Conservation (phyloP, 106 monocot species). For the Allium fistulosum region DNA sequence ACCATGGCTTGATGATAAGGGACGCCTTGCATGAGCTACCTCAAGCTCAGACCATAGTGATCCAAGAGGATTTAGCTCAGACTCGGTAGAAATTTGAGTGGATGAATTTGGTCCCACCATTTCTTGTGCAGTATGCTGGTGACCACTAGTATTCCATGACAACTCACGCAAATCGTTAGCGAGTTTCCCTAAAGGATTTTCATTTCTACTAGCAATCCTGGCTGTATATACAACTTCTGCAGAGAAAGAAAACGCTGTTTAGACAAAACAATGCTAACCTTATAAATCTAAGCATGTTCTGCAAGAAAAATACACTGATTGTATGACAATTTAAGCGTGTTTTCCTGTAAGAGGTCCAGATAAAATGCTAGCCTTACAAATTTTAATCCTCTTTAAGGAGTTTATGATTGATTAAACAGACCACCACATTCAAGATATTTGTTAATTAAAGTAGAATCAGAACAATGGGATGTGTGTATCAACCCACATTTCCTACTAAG, state of each 20-base stretch:
- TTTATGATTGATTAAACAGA: too few relatives aligned
- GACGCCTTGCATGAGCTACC: constrained; percentile 45
- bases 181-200: constrained; percentile 16
- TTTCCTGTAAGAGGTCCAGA: too few relatives aligned
- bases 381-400: too few relatives aligned
- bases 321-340: too few relatives aligned
- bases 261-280: too few relatives aligned
- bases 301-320: background rate
- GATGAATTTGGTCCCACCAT: constrained; percentile 20
- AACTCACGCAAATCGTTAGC: constrained; percentile 16
- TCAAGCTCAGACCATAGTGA: constrained; percentile 78
- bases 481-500: too few relatives aligned
- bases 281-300: background rate
- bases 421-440: too few relatives aligned
- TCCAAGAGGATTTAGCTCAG: constrained; percentile 68
- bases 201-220: constrained; percentile 29
- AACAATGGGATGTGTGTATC: too few relatives aligned
- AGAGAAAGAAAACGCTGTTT: background rate
- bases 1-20: constrained; percentile 59
- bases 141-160: constrained; percentile 11
- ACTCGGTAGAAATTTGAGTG: constrained; percentile 20
- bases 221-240: constrained; percentile 74
- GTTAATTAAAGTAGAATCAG: too few relatives aligned
- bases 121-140: constrained; percentile 20
- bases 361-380: too few relatives aligned